Conservation (phyloP, 2,329 filamentous ascomycete genomes). For the Penicillium sp. region DNA sequence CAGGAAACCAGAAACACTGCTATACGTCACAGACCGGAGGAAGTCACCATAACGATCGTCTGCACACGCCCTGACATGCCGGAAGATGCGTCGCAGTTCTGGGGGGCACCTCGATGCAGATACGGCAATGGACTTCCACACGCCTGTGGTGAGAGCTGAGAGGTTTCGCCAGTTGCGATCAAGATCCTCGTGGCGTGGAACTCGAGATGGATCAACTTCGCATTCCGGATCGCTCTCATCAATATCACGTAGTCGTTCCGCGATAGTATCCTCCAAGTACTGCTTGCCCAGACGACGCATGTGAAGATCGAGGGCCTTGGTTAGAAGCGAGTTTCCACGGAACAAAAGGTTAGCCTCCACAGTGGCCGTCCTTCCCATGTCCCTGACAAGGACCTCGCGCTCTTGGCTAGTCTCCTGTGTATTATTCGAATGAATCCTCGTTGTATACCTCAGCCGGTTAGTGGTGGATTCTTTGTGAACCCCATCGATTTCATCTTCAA, state of each 20-base stretch:
- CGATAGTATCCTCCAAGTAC: slow-evolving; percentile 82
- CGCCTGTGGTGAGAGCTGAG: slow-evolving; percentile 70
- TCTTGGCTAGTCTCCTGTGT: slow-evolving; percentile 57
- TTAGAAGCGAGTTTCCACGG: slow-evolving; percentile 88
- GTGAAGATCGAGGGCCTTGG: slow-evolving; percentile 88
- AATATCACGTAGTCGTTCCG: slow-evolving; percentile 83
- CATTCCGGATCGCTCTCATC: slow-evolving; percentile 88
- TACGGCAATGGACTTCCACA: slow-evolving; percentile 78
- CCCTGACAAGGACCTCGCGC: slow-evolving; percentile 59
- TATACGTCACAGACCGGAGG: slow-evolving; percentile 82
- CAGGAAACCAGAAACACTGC: slow-evolving; percentile 89
- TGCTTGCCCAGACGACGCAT: slow-evolving; percentile 94
- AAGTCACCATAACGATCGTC: slow-evolving; percentile 95
- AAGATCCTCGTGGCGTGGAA: slow-evolving; percentile 66
- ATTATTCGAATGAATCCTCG: slow-evolving; percentile 63
- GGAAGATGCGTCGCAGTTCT: slow-evolving; percentile 79
- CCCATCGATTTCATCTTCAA: slow-evolving; percentile 96
- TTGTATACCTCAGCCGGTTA: slow-evolving; percentile 59
- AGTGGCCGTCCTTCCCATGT: slow-evolving; percentile 63
- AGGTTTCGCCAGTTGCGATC: slow-evolving; percentile 80
- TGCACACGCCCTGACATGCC: slow-evolving; percentile 87
- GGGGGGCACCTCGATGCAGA: slow-evolving; percentile 74
- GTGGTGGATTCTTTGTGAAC: slow-evolving; percentile 76
- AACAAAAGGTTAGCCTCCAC: slow-evolving; percentile 91
- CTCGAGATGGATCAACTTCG: slow-evolving; percentile 86